These are phyloP conservation scores for Vitis hybrid DNA, from an alignment of 177 flowering plant species.

Conservation along the genomic window DNA sequence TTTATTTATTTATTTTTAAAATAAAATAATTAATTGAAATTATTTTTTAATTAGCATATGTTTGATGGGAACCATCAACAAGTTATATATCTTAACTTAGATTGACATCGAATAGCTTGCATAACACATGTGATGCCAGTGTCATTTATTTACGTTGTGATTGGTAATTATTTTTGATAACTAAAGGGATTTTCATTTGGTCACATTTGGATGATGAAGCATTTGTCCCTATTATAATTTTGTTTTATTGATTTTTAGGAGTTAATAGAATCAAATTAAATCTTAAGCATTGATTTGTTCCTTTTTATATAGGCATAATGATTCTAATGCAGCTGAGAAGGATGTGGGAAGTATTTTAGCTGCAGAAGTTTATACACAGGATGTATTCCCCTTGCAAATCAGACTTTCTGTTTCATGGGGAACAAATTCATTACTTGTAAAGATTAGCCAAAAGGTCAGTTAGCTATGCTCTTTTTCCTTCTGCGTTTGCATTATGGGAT, in stretches of 20 bases:
- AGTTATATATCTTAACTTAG: too few species aligned
- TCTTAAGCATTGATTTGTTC: conserved; percentile 5
- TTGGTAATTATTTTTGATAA: too few species aligned
- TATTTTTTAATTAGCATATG: too few species aligned
- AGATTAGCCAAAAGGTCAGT: conserved; percentile 35
- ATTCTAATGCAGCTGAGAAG: conserved; percentile 9
- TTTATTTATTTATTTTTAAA: too few species aligned
- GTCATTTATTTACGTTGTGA: too few species aligned
- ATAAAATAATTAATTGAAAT: too few species aligned
- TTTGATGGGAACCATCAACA: too few species aligned
- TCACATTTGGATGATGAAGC: too few species aligned
- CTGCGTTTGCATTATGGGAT: background rate
- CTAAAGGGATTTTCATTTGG: too few species aligned
- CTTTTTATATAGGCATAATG: conserved; percentile 30
- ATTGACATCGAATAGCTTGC: too few species aligned
- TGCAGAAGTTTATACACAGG: conserved; percentile 15
- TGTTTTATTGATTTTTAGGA: background rate
- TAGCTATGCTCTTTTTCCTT: background rate
- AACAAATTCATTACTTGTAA: conserved; percentile 29
- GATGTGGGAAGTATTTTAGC: conserved; percentile 7
- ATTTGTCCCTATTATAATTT: background rate
- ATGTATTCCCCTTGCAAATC: conserved; percentile 35
- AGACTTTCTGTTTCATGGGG: conserved; percentile 24
- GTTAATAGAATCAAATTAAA: too few species aligned
- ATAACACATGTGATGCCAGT: too few species aligned